Conservation (phyloP, 805 yeast species). For the Brettanomyces sp. region DNA sequence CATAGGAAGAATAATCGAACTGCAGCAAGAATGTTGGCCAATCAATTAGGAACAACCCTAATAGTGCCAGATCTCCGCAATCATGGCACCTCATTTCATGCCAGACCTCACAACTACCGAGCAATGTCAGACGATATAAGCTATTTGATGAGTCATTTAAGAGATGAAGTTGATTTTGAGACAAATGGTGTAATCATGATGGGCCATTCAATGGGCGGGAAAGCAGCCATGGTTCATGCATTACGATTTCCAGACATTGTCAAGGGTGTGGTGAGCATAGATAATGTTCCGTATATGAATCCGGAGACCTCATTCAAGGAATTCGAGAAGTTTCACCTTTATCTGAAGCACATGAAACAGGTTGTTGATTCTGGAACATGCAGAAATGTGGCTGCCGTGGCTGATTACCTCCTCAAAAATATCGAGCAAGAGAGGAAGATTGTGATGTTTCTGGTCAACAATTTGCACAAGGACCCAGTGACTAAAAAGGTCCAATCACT, state of each 20-base stretch:
- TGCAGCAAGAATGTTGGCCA: conserved; percentile 50
- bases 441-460: conserved; percentile 67
- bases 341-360: conserved; percentile 10
- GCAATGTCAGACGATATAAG: conserved; percentile 78
- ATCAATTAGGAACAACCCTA: conserved; percentile 40
- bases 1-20: conserved; percentile 68
- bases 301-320: conserved; percentile 28
- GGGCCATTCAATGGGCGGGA: conserved; percentile 92
- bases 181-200: conserved; percentile 38
- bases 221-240: conserved; percentile 79
- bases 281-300: conserved; percentile 68
- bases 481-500: conserved; percentile 18
- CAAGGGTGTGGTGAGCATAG: conserved; percentile 55
- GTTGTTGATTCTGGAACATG: conserved; percentile 12
- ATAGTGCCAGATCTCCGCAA: conserved; percentile 73
- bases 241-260: conserved; percentile 54
- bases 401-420: conserved; percentile 46
- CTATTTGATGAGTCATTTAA: conserved; percentile 28
- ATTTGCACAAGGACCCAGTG: conserved; percentile 36
- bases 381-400: conserved; percentile 37
- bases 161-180: conserved; percentile 2
- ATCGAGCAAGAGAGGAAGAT: conserved; percentile 53
- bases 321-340: conserved; percentile 22
- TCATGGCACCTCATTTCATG: conserved; percentile 83
- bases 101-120: conserved; percentile 58